phyloP scores from a whole-genome alignment of 257 asterid genomes.

The Gentiana macrophylla region DNA sequence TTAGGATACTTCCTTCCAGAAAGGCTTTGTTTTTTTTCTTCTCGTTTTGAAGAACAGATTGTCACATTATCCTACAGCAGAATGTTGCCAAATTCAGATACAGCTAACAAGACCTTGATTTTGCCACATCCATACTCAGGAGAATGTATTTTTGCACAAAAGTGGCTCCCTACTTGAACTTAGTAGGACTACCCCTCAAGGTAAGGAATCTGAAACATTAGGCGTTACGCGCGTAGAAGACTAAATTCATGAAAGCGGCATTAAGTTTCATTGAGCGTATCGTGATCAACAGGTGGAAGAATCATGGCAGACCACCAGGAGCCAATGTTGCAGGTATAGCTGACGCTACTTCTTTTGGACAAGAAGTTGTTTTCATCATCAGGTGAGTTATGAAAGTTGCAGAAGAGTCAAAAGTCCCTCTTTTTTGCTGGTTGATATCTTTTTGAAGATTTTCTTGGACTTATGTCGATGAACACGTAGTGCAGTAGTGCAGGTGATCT shows the following conservation, averaged over 20 bases:
- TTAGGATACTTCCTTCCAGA: too few species aligned
- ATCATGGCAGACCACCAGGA: slow-evolving; percentile 77
- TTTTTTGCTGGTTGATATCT: not conserved
- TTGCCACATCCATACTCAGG: slow-evolving; percentile 33
- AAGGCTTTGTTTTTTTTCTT: too few species aligned
- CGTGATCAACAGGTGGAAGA: slow-evolving; percentile 42
- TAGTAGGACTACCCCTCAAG: slow-evolving; percentile 41
- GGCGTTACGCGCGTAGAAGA: not conserved
- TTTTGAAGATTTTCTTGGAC: not conserved
- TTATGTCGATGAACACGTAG: slow-evolving; percentile 13
- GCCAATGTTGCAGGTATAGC: slow-evolving; percentile 57
- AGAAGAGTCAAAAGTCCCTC: not conserved
- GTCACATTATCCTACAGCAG: slow-evolving; percentile 8
- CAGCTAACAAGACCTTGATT: slow-evolving; percentile 22
- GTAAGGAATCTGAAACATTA: slow-evolving; percentile 21
- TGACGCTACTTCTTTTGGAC: slow-evolving; percentile 40
- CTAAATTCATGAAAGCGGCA: not conserved
- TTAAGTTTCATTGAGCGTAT: not conserved
- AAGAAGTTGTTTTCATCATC: slow-evolving; percentile 44
- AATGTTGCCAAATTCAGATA: slow-evolving; percentile 8
- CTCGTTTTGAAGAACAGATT: slow-evolving; percentile 4
- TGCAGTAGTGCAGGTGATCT: slow-evolving; percentile 78
- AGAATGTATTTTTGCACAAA: slow-evolving; percentile 59
- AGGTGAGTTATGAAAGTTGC: slow-evolving; percentile 35
- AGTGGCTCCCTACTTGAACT: slow-evolving; percentile 53